Base-by-base conservation (phyloP, 1,284 basidiomycete genomes). In the Sphaerobolus stellatus region DNA sequence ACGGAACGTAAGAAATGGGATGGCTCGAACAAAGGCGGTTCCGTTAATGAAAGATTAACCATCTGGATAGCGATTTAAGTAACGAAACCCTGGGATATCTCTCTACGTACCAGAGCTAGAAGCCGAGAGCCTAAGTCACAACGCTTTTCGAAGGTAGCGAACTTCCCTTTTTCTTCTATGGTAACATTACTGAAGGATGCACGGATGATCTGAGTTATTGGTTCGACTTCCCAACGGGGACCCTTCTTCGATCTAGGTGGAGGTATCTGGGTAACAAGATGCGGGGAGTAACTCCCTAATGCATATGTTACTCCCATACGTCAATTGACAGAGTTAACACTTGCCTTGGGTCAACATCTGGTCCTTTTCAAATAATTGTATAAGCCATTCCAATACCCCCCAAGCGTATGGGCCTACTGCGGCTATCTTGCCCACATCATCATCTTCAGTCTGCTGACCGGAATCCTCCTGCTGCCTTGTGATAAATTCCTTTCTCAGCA, bases 181-280 rank as follows among this genome's bases (percentile, higher is more conserved):
- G n/a, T n/a, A n/a, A n/a, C n/a, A n/a, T n/a, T n/a, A n/a, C n/a
- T n/a, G n/a, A n/a, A n/a, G n/a, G n/a, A n/a, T n/a, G n/a, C n/a
- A n/a, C n/a, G n/a, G n/a, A n/a, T n/a, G n/a, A n/a, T n/a, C n/a
- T n/a, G n/a, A n/a, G n/a, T n/a, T n/a, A n/a, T n/a, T n/a, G n/a
- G n/a, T n/a, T n/a, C n/a, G n/a, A n/a, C n/a, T n/a, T 87, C 83
- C 79, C 82, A 86, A 61, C 83, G 75, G 8, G 75, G 68, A 27
- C 72, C 73, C 30, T 65, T 64, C 45, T 72, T 75, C 49, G 73
- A 69, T 58, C 81, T 74, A n/a, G 82, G 74, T 1, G 74, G 71
- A 28, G 85, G 83, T n/a, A 90, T 78, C 64, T 88, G 85, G n/a
- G 74, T 72, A 27, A 88, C 66, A 34, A 89, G 71, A 27, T 86